Percentiles rank a stretch among this genome's conserved stretches.
Conservation (phyloP, 192 early-diverging fungal species). For the Haplosporangium gracile region DNA sequence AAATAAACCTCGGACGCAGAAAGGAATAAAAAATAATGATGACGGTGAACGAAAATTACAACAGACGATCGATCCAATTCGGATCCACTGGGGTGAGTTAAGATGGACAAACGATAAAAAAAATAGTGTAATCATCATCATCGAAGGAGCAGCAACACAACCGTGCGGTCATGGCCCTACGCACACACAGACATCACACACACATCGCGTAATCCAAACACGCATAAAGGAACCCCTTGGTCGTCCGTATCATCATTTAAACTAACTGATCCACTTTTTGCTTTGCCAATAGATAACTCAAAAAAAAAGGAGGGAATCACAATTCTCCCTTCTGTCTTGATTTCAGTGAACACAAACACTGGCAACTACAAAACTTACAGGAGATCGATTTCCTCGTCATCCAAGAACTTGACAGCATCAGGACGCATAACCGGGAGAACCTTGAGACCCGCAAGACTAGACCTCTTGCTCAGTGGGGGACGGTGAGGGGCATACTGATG, state of each 20-base stretch:
- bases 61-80: background rate
- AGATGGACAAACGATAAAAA: background rate
- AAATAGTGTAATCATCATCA: background rate
- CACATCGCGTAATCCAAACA: background rate
- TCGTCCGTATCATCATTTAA: background rate
- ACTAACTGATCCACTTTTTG: background rate
- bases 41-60: background rate
- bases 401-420: constrained; percentile 11
- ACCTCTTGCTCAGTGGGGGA: constrained; percentile 27
- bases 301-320: background rate
- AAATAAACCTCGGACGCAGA: background rate
- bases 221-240: background rate
- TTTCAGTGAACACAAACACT: background rate
- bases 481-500: constrained; percentile 37
- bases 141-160: background rate
- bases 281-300: background rate
- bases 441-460: constrained; percentile 22
- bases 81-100: background rate
- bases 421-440: constrained; percentile 23
- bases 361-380: background rate
- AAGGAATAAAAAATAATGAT: background rate
- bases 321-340: background rate
- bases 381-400: constrained; percentile 14
- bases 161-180: background rate
- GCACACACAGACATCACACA: background rate